These are phyloP conservation scores for Colletotrichum sp. DNA, from an alignment of 2,329 filamentous ascomycete species.

Conservation along the genomic window DNA sequence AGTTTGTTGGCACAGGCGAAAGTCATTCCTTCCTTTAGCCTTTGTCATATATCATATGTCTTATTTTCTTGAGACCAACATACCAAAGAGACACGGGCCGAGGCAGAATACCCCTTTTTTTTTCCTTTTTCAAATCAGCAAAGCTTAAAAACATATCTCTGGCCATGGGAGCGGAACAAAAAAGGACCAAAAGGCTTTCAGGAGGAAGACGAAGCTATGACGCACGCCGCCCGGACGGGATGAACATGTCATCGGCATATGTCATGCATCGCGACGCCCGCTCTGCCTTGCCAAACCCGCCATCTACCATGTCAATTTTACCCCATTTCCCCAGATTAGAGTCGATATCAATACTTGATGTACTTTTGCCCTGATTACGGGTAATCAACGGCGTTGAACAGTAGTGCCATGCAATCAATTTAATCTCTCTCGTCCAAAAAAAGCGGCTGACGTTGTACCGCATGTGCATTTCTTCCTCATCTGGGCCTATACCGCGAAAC, in stretches of 20 bases:
- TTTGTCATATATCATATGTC: neutral
- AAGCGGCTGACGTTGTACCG: neutral
- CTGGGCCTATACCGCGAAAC: neutral
- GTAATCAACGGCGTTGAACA: neutral
- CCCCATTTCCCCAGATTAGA: neutral
- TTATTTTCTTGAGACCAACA: neutral
- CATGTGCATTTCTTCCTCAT: neutral
- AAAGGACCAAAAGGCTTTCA: neutral
- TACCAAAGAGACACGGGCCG: neutral
- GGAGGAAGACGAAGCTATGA: neutral
- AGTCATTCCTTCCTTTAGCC: neutral
- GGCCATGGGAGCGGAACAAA: neutral
- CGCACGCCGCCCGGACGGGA: conserved; percentile 2
- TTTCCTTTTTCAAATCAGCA: neutral
- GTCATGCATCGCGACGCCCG: conserved; percentile 17
- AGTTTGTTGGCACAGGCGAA: neutral
- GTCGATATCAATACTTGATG: neutral
- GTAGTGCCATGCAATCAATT: neutral
- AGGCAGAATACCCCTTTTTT: neutral
- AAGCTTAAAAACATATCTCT: neutral
- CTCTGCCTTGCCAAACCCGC: conserved; percentile 5
- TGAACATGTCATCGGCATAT: conserved; percentile 12
- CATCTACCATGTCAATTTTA: neutral
- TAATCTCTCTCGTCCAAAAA: neutral
- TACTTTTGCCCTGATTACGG: neutral